Base-by-base conservation (phyloP, 192 early-diverging fungal species). In the Rhizoclosmatium globosum region DNA sequence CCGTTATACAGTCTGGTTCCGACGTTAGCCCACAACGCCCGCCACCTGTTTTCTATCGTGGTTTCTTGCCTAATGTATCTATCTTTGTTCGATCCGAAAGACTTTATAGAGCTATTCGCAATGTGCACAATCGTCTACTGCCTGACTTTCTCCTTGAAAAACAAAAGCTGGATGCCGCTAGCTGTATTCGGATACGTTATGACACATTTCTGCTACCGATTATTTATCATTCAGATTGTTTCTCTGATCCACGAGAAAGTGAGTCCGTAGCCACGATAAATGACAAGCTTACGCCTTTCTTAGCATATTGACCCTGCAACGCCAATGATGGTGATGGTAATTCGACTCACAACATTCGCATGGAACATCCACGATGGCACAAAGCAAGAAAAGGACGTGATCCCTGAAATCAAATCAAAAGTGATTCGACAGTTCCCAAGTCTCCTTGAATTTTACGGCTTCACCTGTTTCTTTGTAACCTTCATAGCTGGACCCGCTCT, bases 311-410 rank as follows among this genome's bases (percentile, higher is more conserved):
- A 99, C 84, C 87, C 93, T 71, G 94, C 97, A 7, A 94, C 94
- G 15, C 94, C 95, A 2, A 93, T 96, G 82, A 99, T 99, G 97
- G 89, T 98, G 38, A 83, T 97, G 70, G 92, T 95, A 19, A 96
- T 97, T 69, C 97, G 97, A 76, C 80, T 96, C 46, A 94, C 95
- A 19, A 91, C 92, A 11, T 95, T 94, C 85, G 95, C 94, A 0
- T 98, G 93, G 84, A 91, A 89, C 65, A 88, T 94, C 9, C 85
- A 90, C 77, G 96, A 98, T 79, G 95, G 94, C 41, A 89, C 87
- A 47, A 78, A 82, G 42, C 79, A 81, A 31, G 83, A 67, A 31
- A 64, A 82, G 86, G 84, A 89, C 9, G 83, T 95, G 50, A 85
- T 90, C 2, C 79, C 82, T 57, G 91, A 95, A 78, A 92, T 96